phyloP scores from a whole-genome alignment of 345 rosid species.

The Eucalyptus guilfoylei region DNA sequence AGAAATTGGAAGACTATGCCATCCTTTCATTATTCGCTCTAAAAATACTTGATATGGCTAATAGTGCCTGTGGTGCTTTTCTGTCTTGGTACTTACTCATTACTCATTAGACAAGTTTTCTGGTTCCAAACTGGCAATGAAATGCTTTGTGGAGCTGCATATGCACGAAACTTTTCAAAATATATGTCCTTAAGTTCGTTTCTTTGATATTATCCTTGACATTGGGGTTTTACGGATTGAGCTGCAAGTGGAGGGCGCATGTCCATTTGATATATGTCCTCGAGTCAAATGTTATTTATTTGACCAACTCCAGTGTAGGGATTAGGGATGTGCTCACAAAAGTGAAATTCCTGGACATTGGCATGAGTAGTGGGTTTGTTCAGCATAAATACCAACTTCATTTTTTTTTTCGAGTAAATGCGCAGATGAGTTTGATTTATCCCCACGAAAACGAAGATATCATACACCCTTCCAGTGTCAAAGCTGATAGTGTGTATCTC shows the following conservation, averaged over 20 bases:
- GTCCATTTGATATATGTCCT: slow-evolving; percentile 52
- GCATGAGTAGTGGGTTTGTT: not conserved
- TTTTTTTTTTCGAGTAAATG: not conserved
- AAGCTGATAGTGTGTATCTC: slow-evolving; percentile 56
- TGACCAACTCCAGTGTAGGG: slow-evolving; percentile 42
- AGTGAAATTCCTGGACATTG: slow-evolving; percentile 25
- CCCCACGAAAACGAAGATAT: slow-evolving; percentile 52
- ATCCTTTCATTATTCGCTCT: not conserved
- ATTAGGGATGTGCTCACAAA: slow-evolving; percentile 55
- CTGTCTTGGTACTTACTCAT: not conserved
- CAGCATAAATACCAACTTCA: not conserved
- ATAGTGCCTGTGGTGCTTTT: not conserved
- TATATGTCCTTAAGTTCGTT: no score
- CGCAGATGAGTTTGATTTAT: slow-evolving; percentile 48
- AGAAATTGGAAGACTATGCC: not conserved
- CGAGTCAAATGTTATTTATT: slow-evolving; percentile 32
- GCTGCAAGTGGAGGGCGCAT: not conserved
- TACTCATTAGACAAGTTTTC: not conserved
- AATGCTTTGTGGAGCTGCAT: not conserved
- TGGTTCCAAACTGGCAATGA: not conserved
- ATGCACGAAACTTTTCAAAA: not conserved
- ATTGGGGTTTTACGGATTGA: not conserved
- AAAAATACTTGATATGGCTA: not conserved
- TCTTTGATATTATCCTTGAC: not conserved
- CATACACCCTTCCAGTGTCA: slow-evolving; percentile 37